Evolutionary conservation across 257 asterid species (phyloP).

Genomic region (Nicotiana paniculata): DNA sequence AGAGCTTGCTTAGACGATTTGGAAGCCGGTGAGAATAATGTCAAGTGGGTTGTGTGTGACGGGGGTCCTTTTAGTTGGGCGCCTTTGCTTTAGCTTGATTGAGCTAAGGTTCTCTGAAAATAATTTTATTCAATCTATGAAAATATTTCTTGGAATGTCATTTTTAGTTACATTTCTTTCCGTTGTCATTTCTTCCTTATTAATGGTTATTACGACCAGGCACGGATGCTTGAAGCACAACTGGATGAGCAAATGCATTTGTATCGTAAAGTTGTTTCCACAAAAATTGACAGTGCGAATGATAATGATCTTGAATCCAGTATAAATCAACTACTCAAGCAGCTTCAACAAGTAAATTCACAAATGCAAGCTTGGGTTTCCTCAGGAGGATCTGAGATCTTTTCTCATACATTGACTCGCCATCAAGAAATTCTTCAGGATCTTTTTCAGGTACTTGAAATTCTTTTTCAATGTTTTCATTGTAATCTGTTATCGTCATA

Average conservation of each 20-base stretch:
- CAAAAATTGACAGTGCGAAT: conserved; percentile 44
- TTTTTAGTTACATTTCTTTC: not conserved
- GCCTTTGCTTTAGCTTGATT: not conserved
- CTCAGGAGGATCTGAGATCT: conserved; percentile 88
- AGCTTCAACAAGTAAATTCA: conserved; percentile 70
- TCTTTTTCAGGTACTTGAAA: conserved; percentile 60
- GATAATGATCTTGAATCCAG: conserved; percentile 74
- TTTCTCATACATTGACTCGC: conserved; percentile 88
- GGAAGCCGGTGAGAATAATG: not conserved
- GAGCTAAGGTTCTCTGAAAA: not conserved
- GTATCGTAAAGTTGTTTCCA: conserved; percentile 68
- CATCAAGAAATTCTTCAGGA: conserved; percentile 95
- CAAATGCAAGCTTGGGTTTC: conserved; percentile 98
- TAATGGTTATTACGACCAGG: conserved; percentile 33
- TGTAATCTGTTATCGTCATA: not conserved
- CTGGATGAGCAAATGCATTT: conserved; percentile 90
- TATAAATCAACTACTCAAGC: conserved; percentile 69
- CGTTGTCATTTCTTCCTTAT: not conserved
- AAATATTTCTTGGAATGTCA: not conserved
- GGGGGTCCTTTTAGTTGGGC: not conserved
- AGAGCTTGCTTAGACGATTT: not conserved
- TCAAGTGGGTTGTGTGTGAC: not conserved
- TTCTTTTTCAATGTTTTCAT: not conserved
- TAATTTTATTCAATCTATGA: not conserved
- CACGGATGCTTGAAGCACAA: conserved; percentile 85